Evolutionary conservation across 768 basidiomycete species (phyloP).

Genomic region (Hemileccinum impolitum): DNA sequence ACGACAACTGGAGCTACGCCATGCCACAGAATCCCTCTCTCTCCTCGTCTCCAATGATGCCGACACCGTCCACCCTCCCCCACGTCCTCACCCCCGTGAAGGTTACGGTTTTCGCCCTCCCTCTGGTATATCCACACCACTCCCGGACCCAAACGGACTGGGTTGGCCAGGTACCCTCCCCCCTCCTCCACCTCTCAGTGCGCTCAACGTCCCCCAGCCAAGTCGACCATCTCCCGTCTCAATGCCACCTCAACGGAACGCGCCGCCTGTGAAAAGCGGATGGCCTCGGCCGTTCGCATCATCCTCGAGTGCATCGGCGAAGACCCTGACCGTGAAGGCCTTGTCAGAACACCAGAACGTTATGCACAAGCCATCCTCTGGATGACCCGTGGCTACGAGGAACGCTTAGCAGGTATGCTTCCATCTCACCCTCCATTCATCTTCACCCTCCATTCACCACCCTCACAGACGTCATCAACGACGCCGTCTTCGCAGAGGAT

Average conservation of each 20-base stretch:
- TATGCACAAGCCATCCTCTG: slow-evolving; percentile 97
- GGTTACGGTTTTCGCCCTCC: slow-evolving; percentile 79
- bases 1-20: too few species aligned
- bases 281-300: slow-evolving; percentile 82
- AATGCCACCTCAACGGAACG: slow-evolving; percentile 76
- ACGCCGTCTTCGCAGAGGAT: slow-evolving; percentile 97
- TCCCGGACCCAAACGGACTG: slow-evolving; percentile 65
- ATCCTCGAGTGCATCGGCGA: slow-evolving; percentile 98
- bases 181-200: slow-evolving; percentile 3
- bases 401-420: slow-evolving; percentile 75
- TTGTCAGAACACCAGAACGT: slow-evolving; percentile 87
- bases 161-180: slow-evolving; percentile 80
- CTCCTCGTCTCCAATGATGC: too few species aligned
- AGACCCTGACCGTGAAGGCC: slow-evolving; percentile 93
- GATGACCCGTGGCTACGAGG: slow-evolving; percentile 99
- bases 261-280: slow-evolving; percentile 65
- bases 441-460: slow-evolving; percentile 2
- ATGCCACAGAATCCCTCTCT: too few species aligned
- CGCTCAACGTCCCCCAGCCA: slow-evolving; percentile 50
- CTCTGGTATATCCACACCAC: slow-evolving; percentile 64
- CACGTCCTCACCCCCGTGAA: slow-evolving; percentile 45
- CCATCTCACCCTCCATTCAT: slow-evolving; percentile 9
- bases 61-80: too few species aligned
- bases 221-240: slow-evolving; percentile 83
- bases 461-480: slow-evolving; percentile 88